phyloP scores from a whole-genome alignment of 768 basidiomycete species.

The Pleurotus platypus region DNA sequence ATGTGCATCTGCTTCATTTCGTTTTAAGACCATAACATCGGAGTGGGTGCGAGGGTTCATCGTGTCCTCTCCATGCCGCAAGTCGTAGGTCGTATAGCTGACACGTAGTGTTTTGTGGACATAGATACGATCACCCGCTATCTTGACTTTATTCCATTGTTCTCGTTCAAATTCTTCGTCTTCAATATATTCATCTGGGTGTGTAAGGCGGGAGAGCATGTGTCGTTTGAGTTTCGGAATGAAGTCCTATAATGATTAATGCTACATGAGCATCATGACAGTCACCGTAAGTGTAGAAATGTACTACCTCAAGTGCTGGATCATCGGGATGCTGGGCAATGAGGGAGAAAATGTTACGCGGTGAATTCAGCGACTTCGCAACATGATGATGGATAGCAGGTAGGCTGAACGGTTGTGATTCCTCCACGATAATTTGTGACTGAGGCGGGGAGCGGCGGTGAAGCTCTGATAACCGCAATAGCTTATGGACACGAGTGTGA shows the following conservation, averaged over 20 bases:
- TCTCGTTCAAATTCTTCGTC: conserved; percentile 9
- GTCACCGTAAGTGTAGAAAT: neutral
- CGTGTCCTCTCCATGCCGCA: conserved; percentile 30
- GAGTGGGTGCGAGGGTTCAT: conserved; percentile 25
- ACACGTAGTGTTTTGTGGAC: conserved; percentile 27
- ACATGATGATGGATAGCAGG: conserved; percentile 1
- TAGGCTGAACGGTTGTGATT: neutral
- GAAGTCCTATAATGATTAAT: neutral
- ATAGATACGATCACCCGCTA: conserved; percentile 22
- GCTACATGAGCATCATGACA: no score
- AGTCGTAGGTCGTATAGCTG: conserved; percentile 40
- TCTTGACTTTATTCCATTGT: conserved; percentile 7
- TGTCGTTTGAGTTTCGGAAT: conserved; percentile 3
- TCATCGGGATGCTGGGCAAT: conserved; percentile 1
- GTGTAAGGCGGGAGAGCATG: conserved; percentile 6
- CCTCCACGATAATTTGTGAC: neutral
- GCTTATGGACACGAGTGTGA: neutral
- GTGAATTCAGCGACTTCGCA: conserved; percentile 1
- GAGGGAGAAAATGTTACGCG: neutral
- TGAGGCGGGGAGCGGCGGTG: neutral
- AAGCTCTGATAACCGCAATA: neutral
- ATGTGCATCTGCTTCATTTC: conserved; percentile 12
- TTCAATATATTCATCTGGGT: conserved; percentile 10
- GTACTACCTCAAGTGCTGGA: conserved; percentile 7
- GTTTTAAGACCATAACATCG: conserved; percentile 21